A percentile compares a stretch with the other conserved stretches of the same genome.
Conservation (phyloP, 2,329 filamentous ascomycete genomes). For the Ascochyta lentis region DNA sequence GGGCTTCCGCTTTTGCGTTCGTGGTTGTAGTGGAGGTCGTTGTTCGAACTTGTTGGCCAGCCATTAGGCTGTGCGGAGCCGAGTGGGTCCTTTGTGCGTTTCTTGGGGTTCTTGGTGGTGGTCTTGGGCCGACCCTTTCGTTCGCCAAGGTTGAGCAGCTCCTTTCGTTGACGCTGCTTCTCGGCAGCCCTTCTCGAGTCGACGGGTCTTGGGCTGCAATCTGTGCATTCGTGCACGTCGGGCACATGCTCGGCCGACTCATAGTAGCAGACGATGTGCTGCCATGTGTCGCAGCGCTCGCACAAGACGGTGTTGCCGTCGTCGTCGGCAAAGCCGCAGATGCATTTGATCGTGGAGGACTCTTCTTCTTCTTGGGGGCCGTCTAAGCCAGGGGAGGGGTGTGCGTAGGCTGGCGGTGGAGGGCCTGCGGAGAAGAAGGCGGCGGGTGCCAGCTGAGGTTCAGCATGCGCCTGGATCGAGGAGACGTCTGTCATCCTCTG, state of each 20-base stretch:
- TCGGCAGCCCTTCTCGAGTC: constrained; percentile 78
- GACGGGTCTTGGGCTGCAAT: constrained; percentile 80
- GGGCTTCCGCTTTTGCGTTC: constrained; percentile 59
- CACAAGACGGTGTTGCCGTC: constrained; percentile 98
- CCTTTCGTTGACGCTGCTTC: constrained; percentile 69
- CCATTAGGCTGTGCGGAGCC: constrained; percentile 71
- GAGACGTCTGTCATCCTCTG: constrained; percentile 54
- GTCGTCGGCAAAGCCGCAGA: constrained; percentile 91
- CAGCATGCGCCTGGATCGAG: constrained; percentile 52
- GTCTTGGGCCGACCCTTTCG: constrained; percentile 77
- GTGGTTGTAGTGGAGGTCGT: constrained; percentile 59
- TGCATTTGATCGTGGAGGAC: constrained; percentile 96
- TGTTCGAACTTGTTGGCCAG: constrained; percentile 62
- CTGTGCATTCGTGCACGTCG: constrained; percentile 83
- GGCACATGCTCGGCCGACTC: constrained; percentile 73
- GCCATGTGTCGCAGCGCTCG: constrained; percentile 95
- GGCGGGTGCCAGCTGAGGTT: constrained; percentile 50
- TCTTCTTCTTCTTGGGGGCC: constrained; percentile 69
- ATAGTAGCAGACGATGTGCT: constrained; percentile 98
- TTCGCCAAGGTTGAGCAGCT: constrained; percentile 61
- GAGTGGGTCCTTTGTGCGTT: constrained; percentile 74
- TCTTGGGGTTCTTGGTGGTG: constrained; percentile 83
- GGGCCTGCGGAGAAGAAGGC: constrained; percentile 39
- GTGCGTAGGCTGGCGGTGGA: constrained; percentile 43
- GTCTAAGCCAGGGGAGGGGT: constrained; percentile 44